Evolutionary conservation across 2,329 filamentous ascomycete species (phyloP).

Genomic region (Epichloe sp.): DNA sequence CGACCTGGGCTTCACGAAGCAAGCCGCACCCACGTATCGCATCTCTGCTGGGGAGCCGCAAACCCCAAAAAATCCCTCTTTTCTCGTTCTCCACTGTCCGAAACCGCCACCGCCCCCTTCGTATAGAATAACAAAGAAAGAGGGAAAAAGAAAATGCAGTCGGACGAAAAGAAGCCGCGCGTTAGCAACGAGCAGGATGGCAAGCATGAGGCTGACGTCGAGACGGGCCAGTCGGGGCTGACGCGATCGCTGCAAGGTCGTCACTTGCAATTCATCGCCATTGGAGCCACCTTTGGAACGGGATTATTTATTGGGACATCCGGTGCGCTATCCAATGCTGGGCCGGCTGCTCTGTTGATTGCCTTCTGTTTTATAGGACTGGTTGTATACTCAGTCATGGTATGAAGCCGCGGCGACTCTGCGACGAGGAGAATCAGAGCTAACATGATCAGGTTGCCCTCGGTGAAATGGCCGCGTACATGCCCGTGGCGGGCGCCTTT

Average conservation of each 20-base stretch:
- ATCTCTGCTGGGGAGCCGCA: too few relatives aligned
- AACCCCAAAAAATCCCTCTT: too few relatives aligned
- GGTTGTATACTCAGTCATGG: slow-evolving; percentile 66
- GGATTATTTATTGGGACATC: slow-evolving; percentile 61
- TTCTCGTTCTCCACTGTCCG: too few relatives aligned
- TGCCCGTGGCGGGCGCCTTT: slow-evolving; percentile 66
- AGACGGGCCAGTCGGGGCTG: slow-evolving; percentile 21
- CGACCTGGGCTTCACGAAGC: too few relatives aligned
- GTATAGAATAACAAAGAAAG: neutral
- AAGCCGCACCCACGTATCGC: too few relatives aligned
- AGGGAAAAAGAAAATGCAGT: neutral
- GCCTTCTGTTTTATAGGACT: slow-evolving; percentile 57
- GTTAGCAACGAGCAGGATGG: slow-evolving; percentile 1
- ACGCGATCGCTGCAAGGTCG: slow-evolving; percentile 24
- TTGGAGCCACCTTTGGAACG: slow-evolving; percentile 55
- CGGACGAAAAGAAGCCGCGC: slow-evolving; percentile 5
- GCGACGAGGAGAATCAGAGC: too few relatives aligned
- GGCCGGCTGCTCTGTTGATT: slow-evolving; percentile 53
- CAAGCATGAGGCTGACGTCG: slow-evolving; percentile 14
- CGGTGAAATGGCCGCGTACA: slow-evolving; percentile 64
- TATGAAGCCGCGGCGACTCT: slow-evolving; percentile 8
- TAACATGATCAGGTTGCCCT: slow-evolving; percentile 23
- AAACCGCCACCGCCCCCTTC: too few relatives aligned
- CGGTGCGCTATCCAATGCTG: slow-evolving; percentile 45
- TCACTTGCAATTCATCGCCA: slow-evolving; percentile 37